These are phyloP conservation scores for Colletotrichum neosansevieriae DNA, from an alignment of 2,329 filamentous ascomycete species.

Conservation along the genomic window DNA sequence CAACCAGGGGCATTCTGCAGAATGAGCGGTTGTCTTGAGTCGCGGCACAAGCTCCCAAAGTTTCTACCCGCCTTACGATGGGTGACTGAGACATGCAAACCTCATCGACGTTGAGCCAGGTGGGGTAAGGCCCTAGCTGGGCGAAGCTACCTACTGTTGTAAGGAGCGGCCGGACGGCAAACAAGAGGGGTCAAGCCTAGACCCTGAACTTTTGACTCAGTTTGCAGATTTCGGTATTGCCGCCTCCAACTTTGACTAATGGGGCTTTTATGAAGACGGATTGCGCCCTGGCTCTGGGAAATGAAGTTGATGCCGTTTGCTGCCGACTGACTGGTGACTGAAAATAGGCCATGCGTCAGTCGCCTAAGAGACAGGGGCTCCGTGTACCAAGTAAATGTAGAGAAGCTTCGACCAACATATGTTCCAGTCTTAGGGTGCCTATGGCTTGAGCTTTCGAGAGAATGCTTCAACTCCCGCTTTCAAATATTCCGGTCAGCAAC, in stretches of 20 bases:
- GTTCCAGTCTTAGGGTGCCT: not conserved
- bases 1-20: not conserved
- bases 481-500: not conserved
- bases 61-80: slow-evolving; percentile 3
- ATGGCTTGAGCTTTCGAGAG: not conserved
- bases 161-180: slow-evolving; percentile 6
- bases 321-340: not conserved
- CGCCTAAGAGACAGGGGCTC: not conserved
- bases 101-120: slow-evolving; percentile 16
- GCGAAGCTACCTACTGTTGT: too few relatives aligned
- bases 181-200: slow-evolving; percentile 3
- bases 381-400: slow-evolving; percentile 13
- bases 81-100: slow-evolving; percentile 23
- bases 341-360: not conserved
- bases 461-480: not conserved
- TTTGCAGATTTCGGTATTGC: not conserved
- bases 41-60: slow-evolving; percentile 2
- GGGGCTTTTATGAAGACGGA: not conserved
- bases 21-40: not conserved
- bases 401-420: not conserved
- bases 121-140: slow-evolving; percentile 11
- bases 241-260: not conserved
- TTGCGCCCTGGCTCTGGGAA: not conserved
- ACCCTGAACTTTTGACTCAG: slow-evolving; percentile 24
- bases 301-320: slow-evolving; percentile 3